Evolutionary conservation across 139 green algal genomes (phyloP).

Genomic region (Chlamydomonas sp.): DNA sequence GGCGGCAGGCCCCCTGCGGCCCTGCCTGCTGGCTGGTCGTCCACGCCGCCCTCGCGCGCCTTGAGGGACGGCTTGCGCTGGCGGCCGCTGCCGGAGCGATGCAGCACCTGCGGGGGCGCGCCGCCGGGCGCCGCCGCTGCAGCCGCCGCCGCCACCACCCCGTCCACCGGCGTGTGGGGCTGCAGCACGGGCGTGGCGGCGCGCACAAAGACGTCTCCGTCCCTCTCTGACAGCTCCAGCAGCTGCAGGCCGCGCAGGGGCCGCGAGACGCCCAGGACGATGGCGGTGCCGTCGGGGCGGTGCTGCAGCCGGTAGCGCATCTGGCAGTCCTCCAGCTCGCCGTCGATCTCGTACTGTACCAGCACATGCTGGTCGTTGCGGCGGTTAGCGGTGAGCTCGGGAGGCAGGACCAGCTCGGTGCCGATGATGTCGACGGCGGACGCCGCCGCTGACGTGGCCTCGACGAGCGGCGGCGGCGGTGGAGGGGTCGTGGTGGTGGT

Average conservation of each 20-base stretch:
- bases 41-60: constrained; percentile 12
- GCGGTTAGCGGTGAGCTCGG: background rate
- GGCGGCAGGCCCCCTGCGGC: background rate
- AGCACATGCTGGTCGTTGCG: background rate
- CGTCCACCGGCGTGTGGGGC: background rate
- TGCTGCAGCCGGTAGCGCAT: constrained; percentile 11
- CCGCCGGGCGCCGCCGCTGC: background rate
- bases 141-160: background rate
- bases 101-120: background rate
- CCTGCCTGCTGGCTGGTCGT: background rate
- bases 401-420: constrained; percentile 15
- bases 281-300: background rate
- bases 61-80: constrained; percentile 27
- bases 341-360: constrained; percentile 23
- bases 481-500: background rate
- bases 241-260: constrained; percentile 30
- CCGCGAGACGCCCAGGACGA: constrained; percentile 8
- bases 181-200: background rate
- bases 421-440: background rate
- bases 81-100: background rate
- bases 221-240: background rate
- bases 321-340: constrained; percentile 22
- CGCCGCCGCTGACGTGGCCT: background rate
- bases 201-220: constrained; percentile 10
- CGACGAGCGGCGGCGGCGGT: background rate